Conservation (phyloP, 495 filamentous ascomycete species). For the Penicillium macrosclerotiorum region DNA sequence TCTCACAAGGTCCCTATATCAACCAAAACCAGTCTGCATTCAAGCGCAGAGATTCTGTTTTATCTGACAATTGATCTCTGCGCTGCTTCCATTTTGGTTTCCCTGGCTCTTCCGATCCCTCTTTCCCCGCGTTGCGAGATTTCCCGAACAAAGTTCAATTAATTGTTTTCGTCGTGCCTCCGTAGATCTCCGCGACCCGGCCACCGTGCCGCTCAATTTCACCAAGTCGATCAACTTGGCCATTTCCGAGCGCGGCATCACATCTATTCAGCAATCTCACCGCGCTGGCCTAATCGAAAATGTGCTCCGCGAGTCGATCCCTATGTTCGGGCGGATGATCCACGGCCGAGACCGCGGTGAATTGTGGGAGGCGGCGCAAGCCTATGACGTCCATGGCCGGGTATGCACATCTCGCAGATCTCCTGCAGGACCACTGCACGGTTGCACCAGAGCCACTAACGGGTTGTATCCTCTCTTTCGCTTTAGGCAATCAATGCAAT, state of each 20-base stretch:
- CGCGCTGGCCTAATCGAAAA: conserved; percentile 65
- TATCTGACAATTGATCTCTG: background rate
- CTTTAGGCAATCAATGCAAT: conserved; percentile 58
- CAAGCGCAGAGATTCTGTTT: too few relatives aligned
- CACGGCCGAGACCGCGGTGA: conserved; percentile 69
- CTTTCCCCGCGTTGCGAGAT: conserved; percentile 13
- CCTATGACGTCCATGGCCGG: conserved; percentile 86
- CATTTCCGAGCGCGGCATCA: conserved; percentile 90
- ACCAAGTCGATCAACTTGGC: conserved; percentile 97
- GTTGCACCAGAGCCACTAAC: conserved; percentile 2
- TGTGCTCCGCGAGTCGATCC: conserved; percentile 74
- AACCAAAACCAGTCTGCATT: background rate
- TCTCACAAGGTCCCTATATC: conserved; percentile 18
- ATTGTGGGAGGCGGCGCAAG: conserved; percentile 74
- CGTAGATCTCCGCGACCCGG: conserved; percentile 79
- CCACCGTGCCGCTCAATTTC: conserved; percentile 87
- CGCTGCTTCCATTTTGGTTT: background rate
- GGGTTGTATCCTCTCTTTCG: too few relatives aligned
- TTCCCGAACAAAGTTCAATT: conserved; percentile 15
- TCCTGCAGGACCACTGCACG: conserved; percentile 2
- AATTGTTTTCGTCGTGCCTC: conserved; percentile 18
- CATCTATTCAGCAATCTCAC: conserved; percentile 69
- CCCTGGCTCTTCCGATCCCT: background rate
- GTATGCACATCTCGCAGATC: conserved; percentile 44
- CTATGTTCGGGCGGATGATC: conserved; percentile 98